phyloP scores from a whole-genome alignment of 2,329 filamentous ascomycete species.

The Orbilia quercus region DNA sequence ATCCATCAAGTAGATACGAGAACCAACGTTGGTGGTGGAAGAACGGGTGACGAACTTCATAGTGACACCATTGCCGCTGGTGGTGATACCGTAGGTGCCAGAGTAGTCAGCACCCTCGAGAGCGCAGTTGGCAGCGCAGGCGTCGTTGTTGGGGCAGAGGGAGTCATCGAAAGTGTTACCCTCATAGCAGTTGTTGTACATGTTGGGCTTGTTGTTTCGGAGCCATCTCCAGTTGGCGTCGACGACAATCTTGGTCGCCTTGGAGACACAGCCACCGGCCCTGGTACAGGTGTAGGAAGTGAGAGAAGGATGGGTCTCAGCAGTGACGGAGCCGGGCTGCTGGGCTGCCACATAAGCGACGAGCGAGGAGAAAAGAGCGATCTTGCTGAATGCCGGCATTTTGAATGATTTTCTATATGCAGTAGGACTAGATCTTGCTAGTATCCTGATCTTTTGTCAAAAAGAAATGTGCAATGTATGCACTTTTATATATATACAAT shows the following conservation, averaged over 20 bases:
- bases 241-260: constrained; percentile 68
- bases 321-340: constrained; percentile 66
- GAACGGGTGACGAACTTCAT: constrained; percentile 66
- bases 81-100: constrained; percentile 68
- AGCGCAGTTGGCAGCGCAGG: constrained; percentile 70
- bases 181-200: constrained; percentile 69
- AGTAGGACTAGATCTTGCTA: constrained; percentile 54
- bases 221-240: constrained; percentile 72
- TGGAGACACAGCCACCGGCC: constrained; percentile 68
- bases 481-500: constrained; percentile 55
- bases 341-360: constrained; percentile 66
- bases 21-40: constrained; percentile 64
- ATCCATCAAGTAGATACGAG: constrained; percentile 74
- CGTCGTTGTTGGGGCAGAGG: constrained; percentile 66
- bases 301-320: constrained; percentile 69
- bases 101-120: constrained; percentile 70
- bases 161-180: constrained; percentile 68
- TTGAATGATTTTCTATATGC: constrained; percentile 46
- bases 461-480: constrained; percentile 28
- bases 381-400: constrained; percentile 59
- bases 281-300: constrained; percentile 69
- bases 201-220: constrained; percentile 65
- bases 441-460: no score
- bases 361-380: constrained; percentile 65
- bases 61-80: constrained; percentile 66